A percentile compares a stretch with the other conserved stretches of the same genome.
Conservation (phyloP, 1,284 basidiomycete genomes). For the Moniliophthora roreri region DNA sequence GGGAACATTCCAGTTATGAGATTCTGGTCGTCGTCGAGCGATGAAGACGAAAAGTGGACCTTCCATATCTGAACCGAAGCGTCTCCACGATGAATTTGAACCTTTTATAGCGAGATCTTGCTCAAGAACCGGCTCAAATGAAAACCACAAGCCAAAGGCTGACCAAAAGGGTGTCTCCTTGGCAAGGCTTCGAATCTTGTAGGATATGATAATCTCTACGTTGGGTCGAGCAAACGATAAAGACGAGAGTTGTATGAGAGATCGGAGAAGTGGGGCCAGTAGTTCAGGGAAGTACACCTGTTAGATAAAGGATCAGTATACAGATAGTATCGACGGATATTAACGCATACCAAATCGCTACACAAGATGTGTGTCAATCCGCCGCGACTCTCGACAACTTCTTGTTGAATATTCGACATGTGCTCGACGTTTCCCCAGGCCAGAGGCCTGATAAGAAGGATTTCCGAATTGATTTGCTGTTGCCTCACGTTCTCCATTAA, state of each 20-base stretch:
- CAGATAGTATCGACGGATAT: slow-evolving; percentile 3
- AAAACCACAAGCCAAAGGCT: slow-evolving; percentile 82
- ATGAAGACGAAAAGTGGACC: slow-evolving; percentile 60
- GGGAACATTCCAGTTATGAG: slow-evolving; percentile 55
- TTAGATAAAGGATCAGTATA: slow-evolving; percentile 7
- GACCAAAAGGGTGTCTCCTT: slow-evolving; percentile 84
- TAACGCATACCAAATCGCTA: slow-evolving; percentile 67
- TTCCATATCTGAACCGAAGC: slow-evolving; percentile 37
- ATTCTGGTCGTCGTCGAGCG: slow-evolving; percentile 56
- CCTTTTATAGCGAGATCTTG: slow-evolving; percentile 15
- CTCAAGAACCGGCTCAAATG: slow-evolving; percentile 60
- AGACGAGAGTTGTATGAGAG: slow-evolving; percentile 65
- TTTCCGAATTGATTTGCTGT: not conserved
- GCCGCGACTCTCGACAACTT: slow-evolving; percentile 30
- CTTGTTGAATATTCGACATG: slow-evolving; percentile 34
- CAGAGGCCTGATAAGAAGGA: slow-evolving; percentile 50
- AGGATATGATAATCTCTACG: slow-evolving; percentile 55
- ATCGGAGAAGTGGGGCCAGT: slow-evolving; percentile 66
- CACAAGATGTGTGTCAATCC: slow-evolving; percentile 65
- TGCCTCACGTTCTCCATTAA: slow-evolving; percentile 50
- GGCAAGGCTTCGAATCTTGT: slow-evolving; percentile 74
- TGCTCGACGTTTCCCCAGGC: slow-evolving; percentile 61
- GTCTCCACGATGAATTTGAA: slow-evolving; percentile 32
- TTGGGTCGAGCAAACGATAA: slow-evolving; percentile 34
- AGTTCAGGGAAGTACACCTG: slow-evolving; percentile 79